A percentile compares a stretch with the other conserved stretches of the same genome.
Evolutionary conservation across 108 stramenopile genomes (phyloP).

Genomic region (Cylindrotheca closterium): DNA sequence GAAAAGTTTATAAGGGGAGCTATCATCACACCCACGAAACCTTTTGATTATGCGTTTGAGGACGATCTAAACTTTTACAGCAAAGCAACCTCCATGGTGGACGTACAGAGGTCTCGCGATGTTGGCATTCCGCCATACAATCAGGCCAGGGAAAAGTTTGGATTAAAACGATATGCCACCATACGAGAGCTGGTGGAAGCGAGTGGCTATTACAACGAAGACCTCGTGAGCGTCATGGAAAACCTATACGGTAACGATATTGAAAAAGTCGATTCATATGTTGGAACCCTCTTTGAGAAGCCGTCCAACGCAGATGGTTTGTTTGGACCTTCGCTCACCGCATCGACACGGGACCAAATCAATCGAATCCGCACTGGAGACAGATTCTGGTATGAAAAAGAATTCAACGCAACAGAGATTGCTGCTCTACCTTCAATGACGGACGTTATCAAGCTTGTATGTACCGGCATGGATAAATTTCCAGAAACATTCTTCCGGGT

Average conservation of each 20-base stretch:
- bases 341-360: constrained; percentile 12
- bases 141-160: background rate
- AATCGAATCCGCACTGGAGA: constrained; percentile 12
- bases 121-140: constrained; percentile 12
- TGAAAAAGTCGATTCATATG: constrained; percentile 12
- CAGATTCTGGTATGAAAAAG: constrained; percentile 15
- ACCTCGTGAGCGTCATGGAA: background rate
- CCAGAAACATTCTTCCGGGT: background rate
- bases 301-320: background rate
- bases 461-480: background rate
- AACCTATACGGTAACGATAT: constrained; percentile 3
- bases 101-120: constrained; percentile 13
- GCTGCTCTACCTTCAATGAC: constrained; percentile 1
- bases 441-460: constrained; percentile 4
- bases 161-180: background rate
- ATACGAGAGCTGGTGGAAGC: background rate
- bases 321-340: constrained; percentile 1
- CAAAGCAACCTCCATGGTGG: background rate
- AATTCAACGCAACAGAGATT: background rate
- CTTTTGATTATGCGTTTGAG: constrained; percentile 11
- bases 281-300: constrained; percentile 11
- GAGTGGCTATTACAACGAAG: background rate
- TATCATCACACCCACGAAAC: background rate
- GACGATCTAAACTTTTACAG: constrained; percentile 10
- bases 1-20: constrained; percentile 5